These are phyloP conservation scores for Endocladia muricata DNA, from an alignment of 31 red algal genomes.

Conservation along the genomic window DNA sequence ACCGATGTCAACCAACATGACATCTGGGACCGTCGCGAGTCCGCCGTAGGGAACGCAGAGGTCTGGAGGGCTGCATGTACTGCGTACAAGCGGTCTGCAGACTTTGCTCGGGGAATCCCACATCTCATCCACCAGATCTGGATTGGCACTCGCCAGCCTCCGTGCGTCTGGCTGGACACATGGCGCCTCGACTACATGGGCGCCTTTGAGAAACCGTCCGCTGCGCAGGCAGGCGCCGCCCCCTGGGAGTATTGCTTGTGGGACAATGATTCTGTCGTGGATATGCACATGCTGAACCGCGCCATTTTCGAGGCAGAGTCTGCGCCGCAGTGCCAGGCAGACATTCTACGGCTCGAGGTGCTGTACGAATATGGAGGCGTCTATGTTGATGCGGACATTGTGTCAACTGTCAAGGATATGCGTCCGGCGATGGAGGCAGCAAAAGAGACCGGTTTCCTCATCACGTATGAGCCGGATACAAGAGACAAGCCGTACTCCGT, in stretches of 20 bases:
- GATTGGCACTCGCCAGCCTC: conserved; percentile 64
- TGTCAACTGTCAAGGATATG: conserved; percentile 40
- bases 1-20: conserved; percentile 47
- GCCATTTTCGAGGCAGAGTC: conserved; percentile 48
- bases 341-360: conserved; percentile 77
- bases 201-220: conserved; percentile 1
- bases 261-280: conserved; percentile 39
- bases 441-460: conserved; percentile 45
- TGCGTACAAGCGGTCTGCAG: neutral
- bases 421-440: conserved; percentile 34
- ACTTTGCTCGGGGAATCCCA: conserved; percentile 34
- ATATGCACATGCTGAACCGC: conserved; percentile 53
- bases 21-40: conserved; percentile 74
- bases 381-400: conserved; percentile 83
- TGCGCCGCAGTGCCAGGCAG: conserved; percentile 71
- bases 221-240: neutral
- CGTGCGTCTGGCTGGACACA: conserved; percentile 80
- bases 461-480: conserved; percentile 74
- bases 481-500: conserved; percentile 73
- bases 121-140: conserved; percentile 78
- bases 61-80: conserved; percentile 39
- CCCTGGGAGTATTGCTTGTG: conserved; percentile 53
- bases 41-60: conserved; percentile 31
- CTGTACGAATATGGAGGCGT: conserved; percentile 79
- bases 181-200: conserved; percentile 67